Evolutionary conservation across 257 asterid genomes (phyloP), one percentile per base, ranked within the genome.

Genomic region (Fraxinus cuspidata): DNA sequence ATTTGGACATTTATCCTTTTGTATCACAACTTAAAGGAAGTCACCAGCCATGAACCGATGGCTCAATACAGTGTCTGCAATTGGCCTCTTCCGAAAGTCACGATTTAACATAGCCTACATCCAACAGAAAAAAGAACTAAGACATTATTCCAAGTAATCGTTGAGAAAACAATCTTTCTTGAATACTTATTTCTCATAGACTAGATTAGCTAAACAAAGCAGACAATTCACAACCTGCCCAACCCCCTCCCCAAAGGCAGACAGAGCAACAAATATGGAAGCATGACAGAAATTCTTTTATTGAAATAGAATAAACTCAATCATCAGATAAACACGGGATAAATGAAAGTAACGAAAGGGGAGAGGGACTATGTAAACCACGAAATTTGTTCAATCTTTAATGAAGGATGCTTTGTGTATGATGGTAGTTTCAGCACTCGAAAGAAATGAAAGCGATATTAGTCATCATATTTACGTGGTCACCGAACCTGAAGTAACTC

Each of bases 1-100:
- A 63, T 63, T 21, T 63, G 3, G 35, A 3, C 69, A 63, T 11
- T 19, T 10, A 63, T 63, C 35, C 34, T 63, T 25, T 18, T 63
- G 69, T 27, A 27, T 63, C 63, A 71, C 63, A 71, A 65, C 10
- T 86, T 77, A 90, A 19, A 89, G 80, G 81, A 84, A 80, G 79
- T 89, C 83, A 49, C 84, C 91, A 72, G 77, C 84, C 87, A 89
- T 68, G 81, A 94, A 92, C 78, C 92, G 91, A 81, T 94, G 98
- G 81, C 88, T 89, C 83, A 92, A 79, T 37, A 92, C 97, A 72
- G 94, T 93, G 83, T 92, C 97, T 72, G 98, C 97, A 28, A 82
- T 87, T 70, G 97, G 98, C 86, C 98, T 89, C 79, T 88, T 85
- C 28, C 94, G 87, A 76, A 84, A 92, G 81, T 94, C 97, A 34